Evolutionary conservation across 2,329 filamentous ascomycete genomes (phyloP), one percentile per base, ranked within the genome.

Genomic region (Pestalotiopsis sp.): DNA sequence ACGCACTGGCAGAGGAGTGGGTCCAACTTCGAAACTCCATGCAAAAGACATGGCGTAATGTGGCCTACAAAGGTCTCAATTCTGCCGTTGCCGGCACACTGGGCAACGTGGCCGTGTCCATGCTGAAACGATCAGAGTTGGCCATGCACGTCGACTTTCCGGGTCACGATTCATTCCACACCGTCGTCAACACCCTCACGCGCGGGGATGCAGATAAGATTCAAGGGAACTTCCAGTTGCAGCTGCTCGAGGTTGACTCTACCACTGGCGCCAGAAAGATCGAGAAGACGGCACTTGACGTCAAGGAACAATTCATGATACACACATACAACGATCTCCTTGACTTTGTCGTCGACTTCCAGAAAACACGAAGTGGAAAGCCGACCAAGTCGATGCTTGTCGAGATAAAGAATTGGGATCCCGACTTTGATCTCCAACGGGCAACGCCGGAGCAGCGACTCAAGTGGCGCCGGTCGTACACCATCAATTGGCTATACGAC

Each of bases 401-500:
- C 20, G 20, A 59, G 20, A 36, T 59, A n/a, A 6, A 59, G 1
- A 14, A 79, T 39, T 87, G 83, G 85, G 73, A 84, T 65, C 83
- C 83, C 6, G 70, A 73, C 1, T 74, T 84, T 13, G 71, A 85
- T 67, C 74, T 86, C 6, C 70, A 75, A 65, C 59, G 61, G 2
- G 81, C 81, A 0, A 83, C 74, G n/a, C 74, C 80, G 11, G 74
- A 81, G 4, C 72, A 86, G 64, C 75, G 82, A 25, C 52, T 84
- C 3, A 74, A 78, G 9, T 87, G 85, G 85, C 83, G 85, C 6
- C 81, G 83, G 1, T 71, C 75, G 0, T 87, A 85, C 66, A 85
- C 82, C 2, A 84, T 87, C 69, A 85, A 83, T 69, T 86, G 84
- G 84, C 79, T 87, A 0, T 87, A 86, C 69, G 84, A 86, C 67